Evolutionary conservation across 495 filamentous ascomycete genomes (phyloP), one percentile per base, ranked within the genome.

Genomic region (Rostrohypoxylon terebratum): DNA sequence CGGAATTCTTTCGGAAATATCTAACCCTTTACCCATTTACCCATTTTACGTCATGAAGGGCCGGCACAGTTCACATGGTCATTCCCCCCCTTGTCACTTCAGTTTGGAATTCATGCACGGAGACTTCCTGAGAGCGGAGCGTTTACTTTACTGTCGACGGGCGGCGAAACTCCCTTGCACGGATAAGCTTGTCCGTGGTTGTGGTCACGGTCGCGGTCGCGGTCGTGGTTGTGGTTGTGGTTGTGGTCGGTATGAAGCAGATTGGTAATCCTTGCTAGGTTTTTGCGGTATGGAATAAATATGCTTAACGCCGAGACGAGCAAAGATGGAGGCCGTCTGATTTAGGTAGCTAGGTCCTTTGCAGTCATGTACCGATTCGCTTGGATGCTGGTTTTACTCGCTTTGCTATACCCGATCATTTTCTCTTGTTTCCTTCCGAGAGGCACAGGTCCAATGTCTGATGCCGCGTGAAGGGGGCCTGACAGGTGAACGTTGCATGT

Each of bases 1-100:
- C 53, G 64, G 63, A 55, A 75, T 45, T 54, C 51, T 64, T 59
- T 74, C 58, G 71, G 54, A 58, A 74, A 50, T 67, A 69, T 53
- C 45, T 66, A 38, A 57, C 63, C 53, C 59, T 38, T 64, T 53
- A 33, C 60, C 66, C 51, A 63, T 68, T 64, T 53, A 33, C 60
- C 66, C 51, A 63, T 68, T 64, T 45, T 63, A 59, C 66, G 48
- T 63, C 67, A 61, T 11, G 57, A 66, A 42, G 70, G 69, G 57
- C 45, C 63, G 44, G 50, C 44, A 71, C 68, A 68, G 59, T 48
- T 58, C 36, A 57, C 33, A 51, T 28, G 60, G 60, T 65, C 57
- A 42, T 47, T 48, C 44, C 58, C 50, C 50, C 50, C 50, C 67
- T 74, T 70, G 61, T 69, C 62, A 69, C 61, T 59, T 62, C 71